phyloP scores from a whole-genome alignment of 2,329 filamentous ascomycete genomes.

The Cordyceps javanica region DNA sequence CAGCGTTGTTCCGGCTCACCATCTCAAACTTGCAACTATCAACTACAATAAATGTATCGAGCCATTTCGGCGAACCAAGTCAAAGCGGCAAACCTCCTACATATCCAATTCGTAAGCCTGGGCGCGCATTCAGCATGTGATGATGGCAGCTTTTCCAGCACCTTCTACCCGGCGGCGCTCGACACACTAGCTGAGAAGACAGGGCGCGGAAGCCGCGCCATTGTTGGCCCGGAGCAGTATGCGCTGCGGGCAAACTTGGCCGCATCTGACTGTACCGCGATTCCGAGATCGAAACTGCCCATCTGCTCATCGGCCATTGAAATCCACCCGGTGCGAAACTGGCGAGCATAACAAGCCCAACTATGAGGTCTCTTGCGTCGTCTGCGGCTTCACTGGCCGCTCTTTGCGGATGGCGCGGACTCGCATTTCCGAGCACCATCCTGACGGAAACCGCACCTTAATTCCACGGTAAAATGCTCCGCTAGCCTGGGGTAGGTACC shows the following conservation, averaged over 20 bases:
- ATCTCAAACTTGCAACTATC: not conserved
- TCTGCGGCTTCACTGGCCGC: not conserved
- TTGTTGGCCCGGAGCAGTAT: not conserved
- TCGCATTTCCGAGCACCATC: constrained; percentile 3
- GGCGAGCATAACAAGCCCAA: not conserved
- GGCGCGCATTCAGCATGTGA: not conserved
- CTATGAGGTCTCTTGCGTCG: not conserved
- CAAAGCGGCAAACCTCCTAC: not conserved
- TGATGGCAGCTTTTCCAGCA: not conserved
- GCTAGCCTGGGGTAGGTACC: not conserved
- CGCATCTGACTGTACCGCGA: constrained; percentile 9
- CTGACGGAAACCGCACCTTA: not conserved
- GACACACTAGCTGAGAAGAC: not conserved
- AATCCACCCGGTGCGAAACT: not conserved
- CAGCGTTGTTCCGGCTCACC: not conserved
- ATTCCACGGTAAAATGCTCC: not conserved
- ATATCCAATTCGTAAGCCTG: not conserved
- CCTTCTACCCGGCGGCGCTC: not conserved
- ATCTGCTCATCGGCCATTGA: not conserved
- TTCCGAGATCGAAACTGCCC: constrained; percentile 6
- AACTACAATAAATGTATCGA: not conserved
- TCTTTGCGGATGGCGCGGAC: not conserved
- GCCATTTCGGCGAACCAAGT: not conserved
- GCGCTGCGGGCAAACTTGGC: not conserved
- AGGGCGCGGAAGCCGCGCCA: constrained; percentile 1